Conservation (phyloP, 441 rosid species). For the Breynia disticha region DNA sequence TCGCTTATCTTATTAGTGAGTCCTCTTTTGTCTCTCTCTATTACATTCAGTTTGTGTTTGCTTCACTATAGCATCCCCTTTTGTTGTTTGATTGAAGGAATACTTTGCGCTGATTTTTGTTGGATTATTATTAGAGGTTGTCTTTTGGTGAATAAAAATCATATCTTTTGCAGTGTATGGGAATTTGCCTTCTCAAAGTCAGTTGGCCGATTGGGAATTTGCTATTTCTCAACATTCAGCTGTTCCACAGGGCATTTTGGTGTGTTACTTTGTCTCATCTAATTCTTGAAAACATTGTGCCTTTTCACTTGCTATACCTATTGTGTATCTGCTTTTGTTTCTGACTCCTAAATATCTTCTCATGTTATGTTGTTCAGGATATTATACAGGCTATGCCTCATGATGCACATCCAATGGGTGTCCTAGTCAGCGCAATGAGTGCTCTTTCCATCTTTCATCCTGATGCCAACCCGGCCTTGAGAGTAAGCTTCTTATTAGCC, state of each 20-base stretch:
- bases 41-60: not conserved
- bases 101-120: no score
- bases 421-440: constrained; percentile 93
- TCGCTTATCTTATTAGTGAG: constrained; percentile 52
- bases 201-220: constrained; percentile 93
- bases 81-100: no score
- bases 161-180: constrained; percentile 65
- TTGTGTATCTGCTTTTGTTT: constrained; percentile 2
- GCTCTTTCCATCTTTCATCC: constrained; percentile 95
- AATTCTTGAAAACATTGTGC: not conserved
- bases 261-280: constrained; percentile 20
- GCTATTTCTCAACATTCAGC: constrained; percentile 94
- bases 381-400: constrained; percentile 95
- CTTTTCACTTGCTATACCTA: not conserved
- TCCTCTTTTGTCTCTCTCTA: not conserved
- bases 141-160: not conserved
- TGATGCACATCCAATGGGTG: constrained; percentile 99
- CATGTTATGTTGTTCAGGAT: constrained; percentile 41
- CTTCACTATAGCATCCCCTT: no score
- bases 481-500: constrained; percentile 43
- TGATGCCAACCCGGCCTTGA: constrained; percentile 98
- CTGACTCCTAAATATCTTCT: not conserved
- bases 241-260: constrained; percentile 90
- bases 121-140: no score
- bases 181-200: constrained; percentile 67